Evolutionary conservation across 176 grass and related monocot species (phyloP), one percentile per base, ranked within the genome.

Genomic region (Avena eriantha): DNA sequence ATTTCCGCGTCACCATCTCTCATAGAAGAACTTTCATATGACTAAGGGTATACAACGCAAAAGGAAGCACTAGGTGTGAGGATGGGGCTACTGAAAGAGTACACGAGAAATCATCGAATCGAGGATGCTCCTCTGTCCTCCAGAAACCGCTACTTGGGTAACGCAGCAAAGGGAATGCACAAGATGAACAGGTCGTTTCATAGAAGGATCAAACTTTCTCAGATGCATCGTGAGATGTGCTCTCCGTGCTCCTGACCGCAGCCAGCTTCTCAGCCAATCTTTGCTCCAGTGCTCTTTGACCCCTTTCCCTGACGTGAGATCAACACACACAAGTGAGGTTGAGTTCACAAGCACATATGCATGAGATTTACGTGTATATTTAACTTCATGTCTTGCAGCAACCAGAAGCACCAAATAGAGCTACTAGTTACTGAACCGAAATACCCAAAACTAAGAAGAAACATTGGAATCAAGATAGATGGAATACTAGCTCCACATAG

Each of bases 271-370:
- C 97, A 3, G 97, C 94, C 86, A 99, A 93, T 86, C 97, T 94
- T 82, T 96, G 87, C 69, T 99, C 97, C 64, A 99, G 88, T 13
- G 97, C 97, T 90, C 97, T 92, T 90, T 95, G 94, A 63, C 97
- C 97, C 64, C 92, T 89, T 94, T 99, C 97, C 65, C 94, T 99
- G 80, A 34, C 88, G 50, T 86, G 55, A 72, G 13, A 45, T 34
- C 63, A 83, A 86, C 24, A 56, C 5, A 39, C 14, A 16, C 70
- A 48, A 65, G 41, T 45, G 16, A 85, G 69, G 45, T 24, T 7
- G 24, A 66, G 69, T 72, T 56, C 10, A 54, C 50, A 84, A 82
- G 7, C 34, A 18, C 17, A 23, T 0, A 43, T 24, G 26, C 26
- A 34, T 13, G 4, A 67, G 22, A 34, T 2, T 8, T 19, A 18